Evolutionary conservation across 108 stramenopile genomes (phyloP), one percentile per base, ranked within the genome.

Genomic region (Nannochloropsis oceanica): DNA sequence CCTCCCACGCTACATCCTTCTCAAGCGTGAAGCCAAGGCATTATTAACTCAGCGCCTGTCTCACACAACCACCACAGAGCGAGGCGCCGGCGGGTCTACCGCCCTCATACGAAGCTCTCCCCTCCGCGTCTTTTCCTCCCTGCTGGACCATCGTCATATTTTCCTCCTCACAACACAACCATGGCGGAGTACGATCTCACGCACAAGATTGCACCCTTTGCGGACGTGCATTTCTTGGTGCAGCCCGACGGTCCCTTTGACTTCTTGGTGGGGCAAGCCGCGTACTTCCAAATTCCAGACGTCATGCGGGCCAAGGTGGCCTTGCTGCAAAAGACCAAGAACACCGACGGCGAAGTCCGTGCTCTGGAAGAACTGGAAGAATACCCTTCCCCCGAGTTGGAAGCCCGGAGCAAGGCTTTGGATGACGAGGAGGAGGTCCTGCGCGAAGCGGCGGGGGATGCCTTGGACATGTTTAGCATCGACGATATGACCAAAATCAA

Each of bases 161-260:
- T 5, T 34, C 34, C 34, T 34, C 34, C 34, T 34, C 2, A 34
- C 34, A 34, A 5, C 34, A 34, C 34, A 34, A 34, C 5, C 59
- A 73, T 73, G 59, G 59, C 8, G n/a, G 59, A 73, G 82, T 93
- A 93, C 91, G 96, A 96, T 84, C 92, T 96, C 84, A 96, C 96
- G 82, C 91, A 92, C 59, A 90, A 90, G 73, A 92, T 95, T 84
- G 93, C 94, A 59, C 93, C 95, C 44, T 94, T 92, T 86, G 90
- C 97, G 87, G 97, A 98, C 90, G 93, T 94, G 13, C 97, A 98
- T 94, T 93, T 97, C 93, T 93, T 98, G 92, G 95, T 96, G 22
- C 59, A 73, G 59, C 90, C 96, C 95, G 43, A 90, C 97, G 83
- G 92, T 97, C 81, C 59, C n/a, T n/a, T 73, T 73, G 95, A 96